Base-by-base conservation (phyloP, 306 rosid species). In the Spatholobus suberectus region DNA sequence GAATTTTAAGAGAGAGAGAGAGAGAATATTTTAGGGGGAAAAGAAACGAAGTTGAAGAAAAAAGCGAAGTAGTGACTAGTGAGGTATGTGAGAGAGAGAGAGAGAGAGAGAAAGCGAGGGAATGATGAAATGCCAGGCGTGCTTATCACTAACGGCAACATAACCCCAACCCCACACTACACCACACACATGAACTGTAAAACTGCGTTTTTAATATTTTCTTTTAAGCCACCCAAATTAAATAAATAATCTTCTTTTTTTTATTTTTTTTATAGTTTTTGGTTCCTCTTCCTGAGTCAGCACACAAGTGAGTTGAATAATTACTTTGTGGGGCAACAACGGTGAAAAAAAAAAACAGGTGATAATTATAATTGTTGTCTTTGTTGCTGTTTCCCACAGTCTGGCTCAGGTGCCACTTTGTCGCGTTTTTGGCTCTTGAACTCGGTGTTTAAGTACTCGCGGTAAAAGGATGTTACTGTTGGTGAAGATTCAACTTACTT, bases 101-200 rank as follows among this genome's bases (percentile, higher is more conserved):
- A 13, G 32, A 26, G 70, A 41, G n/a, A 57, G 82, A 87, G 90
- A 87, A 68, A 51, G 81, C 88, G 94, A 93, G 97, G 91, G 94
- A 89, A 96, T 91, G 92, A 93, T 91, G 97, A 93, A 93, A 41
- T 92, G 92, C 94, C 97, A 93, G 99, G 92, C 94, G 98, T 92
- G 98, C 96, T 90, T 86, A 90, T 92, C 96, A 93, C 98, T 87
- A 92, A 93, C 98, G 87, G 97, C 88, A 91, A 86, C 94, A 65
- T 76, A 86, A 87, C 70, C 76, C 62, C 77, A 76, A 11, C 89
- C 89, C 87, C 77, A 67, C 55, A 85, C 85, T 88, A 84, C 90
- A 85, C 83, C 90, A 80, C 85, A 73, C 26, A 43, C 79, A 88
- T 90, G 91, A 90, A 93, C 96, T 90, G 98, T 88, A 85, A 89